Evolutionary conservation across 202 grass and related monocot species (phyloP).

Genomic region (Bolboschoenoplectus hybrid): DNA sequence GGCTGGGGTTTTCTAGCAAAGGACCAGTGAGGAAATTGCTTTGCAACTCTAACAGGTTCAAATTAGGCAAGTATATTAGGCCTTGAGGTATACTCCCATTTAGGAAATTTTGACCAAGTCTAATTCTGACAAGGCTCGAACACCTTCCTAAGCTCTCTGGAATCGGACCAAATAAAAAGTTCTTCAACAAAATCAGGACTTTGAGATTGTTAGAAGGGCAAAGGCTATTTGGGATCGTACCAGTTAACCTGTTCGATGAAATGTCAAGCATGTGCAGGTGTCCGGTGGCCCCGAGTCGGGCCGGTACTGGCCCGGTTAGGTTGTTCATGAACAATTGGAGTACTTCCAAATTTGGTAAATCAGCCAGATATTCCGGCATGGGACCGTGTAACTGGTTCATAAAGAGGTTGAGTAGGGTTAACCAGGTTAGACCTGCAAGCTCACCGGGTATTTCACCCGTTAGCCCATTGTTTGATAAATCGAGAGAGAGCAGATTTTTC

Average conservation of each 20-base stretch:
- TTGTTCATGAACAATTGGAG: slow-evolving; percentile 99
- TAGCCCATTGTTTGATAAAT: slow-evolving; percentile 97
- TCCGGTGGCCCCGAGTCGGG: slow-evolving; percentile 46
- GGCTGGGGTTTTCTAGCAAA: slow-evolving; percentile 48
- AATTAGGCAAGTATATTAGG: slow-evolving; percentile 70
- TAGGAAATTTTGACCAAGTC: slow-evolving; percentile 89
- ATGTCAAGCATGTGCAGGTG: slow-evolving; percentile 62
- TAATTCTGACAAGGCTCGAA: slow-evolving; percentile 66
- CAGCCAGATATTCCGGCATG: slow-evolving; percentile 60
- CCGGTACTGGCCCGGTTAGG: slow-evolving; percentile 73
- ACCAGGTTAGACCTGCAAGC: slow-evolving; percentile 47
- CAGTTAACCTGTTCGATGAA: slow-evolving; percentile 79
- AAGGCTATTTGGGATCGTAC: slow-evolving; percentile 60
- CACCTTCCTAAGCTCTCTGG: slow-evolving; percentile 63
- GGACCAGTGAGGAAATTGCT: slow-evolving; percentile 79
- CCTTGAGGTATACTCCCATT: slow-evolving; percentile 84
- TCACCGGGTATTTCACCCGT: slow-evolving; percentile 67
- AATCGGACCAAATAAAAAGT: slow-evolving; percentile 81
- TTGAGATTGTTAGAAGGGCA: slow-evolving; percentile 58
- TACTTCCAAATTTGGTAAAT: slow-evolving; percentile 62
- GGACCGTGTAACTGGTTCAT: slow-evolving; percentile 86
- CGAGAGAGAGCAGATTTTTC: slow-evolving; percentile 55
- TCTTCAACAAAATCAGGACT: slow-evolving; percentile 80
- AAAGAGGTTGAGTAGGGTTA: slow-evolving; percentile 82
- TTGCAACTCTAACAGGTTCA: slow-evolving; percentile 90